Base-by-base conservation (phyloP, 306 rosid genomes). In the Pyrus bretschneideri region DNA sequence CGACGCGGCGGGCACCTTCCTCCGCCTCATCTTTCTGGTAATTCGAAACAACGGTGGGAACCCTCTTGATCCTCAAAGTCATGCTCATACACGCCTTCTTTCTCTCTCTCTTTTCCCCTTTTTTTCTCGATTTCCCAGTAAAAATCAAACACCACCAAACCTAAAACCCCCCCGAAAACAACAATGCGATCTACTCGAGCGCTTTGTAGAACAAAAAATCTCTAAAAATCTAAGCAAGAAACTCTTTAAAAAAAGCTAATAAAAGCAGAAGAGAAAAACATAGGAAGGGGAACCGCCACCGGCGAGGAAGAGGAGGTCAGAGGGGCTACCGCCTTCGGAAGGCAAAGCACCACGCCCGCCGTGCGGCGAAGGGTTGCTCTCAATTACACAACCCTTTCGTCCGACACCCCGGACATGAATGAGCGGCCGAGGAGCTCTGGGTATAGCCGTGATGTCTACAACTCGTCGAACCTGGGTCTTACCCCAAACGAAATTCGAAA, bases 291-390 rank as follows among this genome's bases (percentile, higher is more conserved):
- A 75, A 62, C 99, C 99, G 35, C 99, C 99, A 25, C 99, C 97
- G 1, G 99, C 99, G 0, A 95, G 97, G 82, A 95, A 95, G 87
- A 95, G 97, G 58, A 95, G 96, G 85, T 95, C 99, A 44, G 97
- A 95, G 74, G 99, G 99, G 73, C 90, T 90, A 73, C 99, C 99
- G 82, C 99, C 99, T 88, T 95, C 99, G 19, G 99, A 95, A 51
- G 99, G 99, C 92, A 92, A 69, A 78, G 99, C 99, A 70, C 99
- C 99, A 83, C 97, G 99, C 77, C 99, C 97, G 78, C 97, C 99
- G 97, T 95, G 99, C 90, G 96, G 97, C 91, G 99, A 88, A 88
- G 97, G 99, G 89, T 89, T 95, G 87, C 83, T 74, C 68, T 85
- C 82, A 72, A 77, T 84, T 73, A 90, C 76, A 71, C 88, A 88